Percentiles rank a stretch among this genome's conserved stretches.
phyloP scores from a whole-genome alignment of 2,329 filamentous ascomycete genomes.

The Epichloe sp. region DNA sequence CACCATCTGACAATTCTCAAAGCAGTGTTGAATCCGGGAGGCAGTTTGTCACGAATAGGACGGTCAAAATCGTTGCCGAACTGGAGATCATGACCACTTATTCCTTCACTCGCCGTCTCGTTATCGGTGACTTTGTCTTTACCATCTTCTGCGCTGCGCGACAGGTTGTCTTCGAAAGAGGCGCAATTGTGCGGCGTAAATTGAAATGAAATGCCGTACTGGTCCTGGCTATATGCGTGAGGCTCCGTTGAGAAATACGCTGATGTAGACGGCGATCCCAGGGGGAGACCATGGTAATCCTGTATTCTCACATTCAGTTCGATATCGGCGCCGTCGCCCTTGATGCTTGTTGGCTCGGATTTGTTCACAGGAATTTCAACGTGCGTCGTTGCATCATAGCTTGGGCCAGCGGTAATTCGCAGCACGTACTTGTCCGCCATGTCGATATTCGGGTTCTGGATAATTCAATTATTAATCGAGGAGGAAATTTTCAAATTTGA shows the following conservation, averaged over 20 bases:
- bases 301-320: constrained; percentile 64
- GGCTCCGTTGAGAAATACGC: constrained; percentile 63
- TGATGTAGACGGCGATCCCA: constrained; percentile 52
- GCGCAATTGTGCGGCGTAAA: constrained; percentile 53
- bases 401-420: constrained; percentile 66
- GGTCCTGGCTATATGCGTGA: constrained; percentile 55
- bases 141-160: not conserved
- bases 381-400: constrained; percentile 63
- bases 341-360: constrained; percentile 46
- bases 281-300: constrained; percentile 60
- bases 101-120: constrained; percentile 25
- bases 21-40: constrained; percentile 74
- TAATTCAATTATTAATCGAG: not conserved
- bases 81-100: constrained; percentile 61
- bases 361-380: constrained; percentile 64
- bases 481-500: too few relatives aligned
- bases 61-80: constrained; percentile 95
- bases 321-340: constrained; percentile 48
- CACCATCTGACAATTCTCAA: constrained; percentile 79
- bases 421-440: constrained; percentile 67
- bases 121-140: constrained; percentile 5
- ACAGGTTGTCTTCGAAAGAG: constrained; percentile 1
- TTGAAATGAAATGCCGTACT: constrained; percentile 72
- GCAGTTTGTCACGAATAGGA: constrained; percentile 74
- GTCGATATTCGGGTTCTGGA: not conserved